Percentiles rank a stretch among this genome's conserved stretches.
Evolutionary conservation across 148 eudicot species (phyloP).

Genomic region (Rheum nobile): DNA sequence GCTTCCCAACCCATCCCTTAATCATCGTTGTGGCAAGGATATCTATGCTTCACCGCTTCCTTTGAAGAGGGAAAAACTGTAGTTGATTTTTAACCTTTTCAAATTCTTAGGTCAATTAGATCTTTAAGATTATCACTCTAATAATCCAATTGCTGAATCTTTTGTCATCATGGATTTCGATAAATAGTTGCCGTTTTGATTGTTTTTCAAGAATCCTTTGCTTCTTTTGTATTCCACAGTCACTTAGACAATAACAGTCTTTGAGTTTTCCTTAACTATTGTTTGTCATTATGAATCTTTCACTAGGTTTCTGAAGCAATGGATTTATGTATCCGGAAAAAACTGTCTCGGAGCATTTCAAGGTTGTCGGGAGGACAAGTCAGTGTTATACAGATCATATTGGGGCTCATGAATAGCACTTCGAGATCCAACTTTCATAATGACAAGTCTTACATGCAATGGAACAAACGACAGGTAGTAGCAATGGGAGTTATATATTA

Average conservation of each 20-base stretch:
- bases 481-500: constrained; percentile 2
- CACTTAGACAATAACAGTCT: background rate
- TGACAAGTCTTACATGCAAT: constrained; percentile 53
- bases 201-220: background rate
- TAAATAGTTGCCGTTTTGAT: background rate
- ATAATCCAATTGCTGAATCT: background rate
- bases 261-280: background rate
- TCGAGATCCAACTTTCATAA: constrained; percentile 45
- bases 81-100: background rate
- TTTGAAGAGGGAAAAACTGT: background rate
- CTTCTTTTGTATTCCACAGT: background rate
- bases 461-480: constrained; percentile 75
- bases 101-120: background rate
- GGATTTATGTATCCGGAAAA: constrained; percentile 55
- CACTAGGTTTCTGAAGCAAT: constrained; percentile 70
- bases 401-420: constrained; percentile 57
- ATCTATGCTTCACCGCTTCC: background rate
- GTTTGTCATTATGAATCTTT: constrained; percentile 6
- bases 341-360: constrained; percentile 34
- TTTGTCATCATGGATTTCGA: background rate
- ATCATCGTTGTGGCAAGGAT: background rate
- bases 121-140: background rate
- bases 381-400: constrained; percentile 45
- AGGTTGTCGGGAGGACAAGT: constrained; percentile 30
- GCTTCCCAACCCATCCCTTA: background rate